A percentile compares a stretch with the other conserved stretches of the same genome.
Conservation (phyloP, 768 basidiomycete species). For the Lactarius sanguifluus region DNA sequence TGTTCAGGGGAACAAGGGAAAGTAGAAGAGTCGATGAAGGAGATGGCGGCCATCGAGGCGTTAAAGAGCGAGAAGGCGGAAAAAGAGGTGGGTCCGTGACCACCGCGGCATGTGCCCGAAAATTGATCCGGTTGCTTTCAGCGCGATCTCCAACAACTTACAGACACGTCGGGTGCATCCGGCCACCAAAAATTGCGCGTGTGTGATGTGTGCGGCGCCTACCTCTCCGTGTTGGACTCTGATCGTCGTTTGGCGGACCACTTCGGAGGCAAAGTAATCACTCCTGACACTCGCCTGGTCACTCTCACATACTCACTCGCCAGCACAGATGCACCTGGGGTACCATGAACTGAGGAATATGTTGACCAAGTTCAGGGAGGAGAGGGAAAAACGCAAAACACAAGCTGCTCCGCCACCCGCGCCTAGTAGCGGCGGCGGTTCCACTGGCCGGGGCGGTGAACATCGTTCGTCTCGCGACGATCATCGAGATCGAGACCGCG, state of each 20-base stretch:
- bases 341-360: constrained; percentile 98
- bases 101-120: background rate
- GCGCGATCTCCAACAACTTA: constrained; percentile 93
- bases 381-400: constrained; percentile 76
- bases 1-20: constrained; percentile 91
- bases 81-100: constrained; percentile 70
- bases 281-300: background rate
- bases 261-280: constrained; percentile 95
- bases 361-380: constrained; percentile 86
- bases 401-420: constrained; percentile 44
- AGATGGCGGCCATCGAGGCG: constrained; percentile 96
- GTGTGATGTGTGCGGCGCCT: constrained; percentile 99
- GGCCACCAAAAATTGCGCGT: constrained; percentile 99
- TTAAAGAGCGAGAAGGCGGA: constrained; percentile 94
- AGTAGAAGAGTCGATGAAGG: constrained; percentile 98
- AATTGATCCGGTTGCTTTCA: constrained; percentile 35
- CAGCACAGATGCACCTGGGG: constrained; percentile 89
- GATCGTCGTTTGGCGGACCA: constrained; percentile 98
- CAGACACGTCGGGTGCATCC: constrained; percentile 96
- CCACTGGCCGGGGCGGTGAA: constrained; percentile 44
- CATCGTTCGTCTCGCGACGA: constrained; percentile 62
- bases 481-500: constrained; percentile 62
- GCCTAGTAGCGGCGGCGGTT: constrained; percentile 33
- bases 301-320: background rate
- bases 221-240: constrained; percentile 95